Base-by-base conservation (phyloP, 768 basidiomycete species). In the Termitomyces sp. region DNA sequence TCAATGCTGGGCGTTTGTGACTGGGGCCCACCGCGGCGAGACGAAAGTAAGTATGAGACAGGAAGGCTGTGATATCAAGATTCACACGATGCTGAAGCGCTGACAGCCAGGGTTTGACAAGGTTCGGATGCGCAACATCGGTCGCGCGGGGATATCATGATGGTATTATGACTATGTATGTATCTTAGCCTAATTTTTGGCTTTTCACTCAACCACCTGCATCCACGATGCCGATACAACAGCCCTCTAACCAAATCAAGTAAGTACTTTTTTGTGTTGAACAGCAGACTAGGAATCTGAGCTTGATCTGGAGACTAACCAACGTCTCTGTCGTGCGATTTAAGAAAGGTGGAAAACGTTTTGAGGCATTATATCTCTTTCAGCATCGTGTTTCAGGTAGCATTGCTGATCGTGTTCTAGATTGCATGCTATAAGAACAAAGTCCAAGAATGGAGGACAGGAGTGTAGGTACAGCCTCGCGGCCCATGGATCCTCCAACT, bases 341-440 rank as follows among this genome's bases (percentile, higher is more conserved):
- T 50, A 97, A 95, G 81, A 98, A 98, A 71, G 93, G 90, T 46
- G 97, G 97, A 42, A 98, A 98, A 74, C 87, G 97, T 49, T 98
- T 97, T 70, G 97, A 99, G 82, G 95, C 93, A 64, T 5, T 56
- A 7, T 13, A 56, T 9, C 5, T 26, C 16, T 13, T 36, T 26
- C 36, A 20, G 26, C 7, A 37, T 22, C 9, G 14, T 37, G 4
- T 37, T 8, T 13, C 26, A 4, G 16, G 13, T 13, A 22, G 51
- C 5, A 36, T 22, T n/a, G 20, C 36, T 53, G 8, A 64, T 10
- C 22, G 27, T 39, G 14, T 20, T 26, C 32, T 54, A 81, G 96
- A 91, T 99, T 66, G 96, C 97, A 37, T 97, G 95, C 73, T 99
- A 98, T 79, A 96, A 98, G 80, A 99, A 99, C 75, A 98, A 98